Evolutionary conservation across 1,284 basidiomycete genomes (phyloP), one percentile per base, ranked within the genome.

Genomic region (Fistulinella cinereoalba): DNA sequence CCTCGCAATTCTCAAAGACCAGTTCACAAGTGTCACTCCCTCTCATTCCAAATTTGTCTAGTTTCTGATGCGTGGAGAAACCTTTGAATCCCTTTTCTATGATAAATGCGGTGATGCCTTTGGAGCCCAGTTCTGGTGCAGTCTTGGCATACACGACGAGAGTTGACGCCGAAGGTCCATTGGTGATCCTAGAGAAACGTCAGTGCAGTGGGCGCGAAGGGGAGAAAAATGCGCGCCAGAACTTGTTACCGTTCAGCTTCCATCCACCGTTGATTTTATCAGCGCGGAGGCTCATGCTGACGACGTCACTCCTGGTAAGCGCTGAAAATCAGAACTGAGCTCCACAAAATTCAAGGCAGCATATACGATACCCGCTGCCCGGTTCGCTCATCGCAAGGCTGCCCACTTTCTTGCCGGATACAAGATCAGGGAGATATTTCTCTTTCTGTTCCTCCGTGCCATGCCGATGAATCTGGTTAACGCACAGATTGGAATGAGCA

Each of bases 1-100:
- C 85, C 56, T 86, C 79, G 56, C 94, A 94, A 57, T 93, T 79
- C 60, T 97, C 92, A 56, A 97, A 97, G 27, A 96, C 85, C 24
- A 97, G 73, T 67, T 97, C 94, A 59, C 92, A 94, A 1, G 94
- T 97, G 61, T 97, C 93, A 47, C 88, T 92, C 33, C 95, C 95
- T 52, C 95, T 76, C 94, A 97, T 97, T 1, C 94, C 94, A 59
- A 97, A 84, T 68, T 97, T 97, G 71, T 97, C 94, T 18, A 97
- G 74, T 58, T 94, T 93, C 54, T 88, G 90, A 55, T 88, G 85
- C 2, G 90, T 90, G 13, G 89, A 89, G 70, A 97, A 97, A 6
- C 95, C 95, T 28, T 78, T 67, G 66, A 83, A 90, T 2, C 70
- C 81, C 33, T 80, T 84, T 69, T 97, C 92, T 49, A 97, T 75